These are phyloP conservation scores for Moringa oleifera DNA, from an alignment of 345 rosid genomes.

Conservation along the genomic window DNA sequence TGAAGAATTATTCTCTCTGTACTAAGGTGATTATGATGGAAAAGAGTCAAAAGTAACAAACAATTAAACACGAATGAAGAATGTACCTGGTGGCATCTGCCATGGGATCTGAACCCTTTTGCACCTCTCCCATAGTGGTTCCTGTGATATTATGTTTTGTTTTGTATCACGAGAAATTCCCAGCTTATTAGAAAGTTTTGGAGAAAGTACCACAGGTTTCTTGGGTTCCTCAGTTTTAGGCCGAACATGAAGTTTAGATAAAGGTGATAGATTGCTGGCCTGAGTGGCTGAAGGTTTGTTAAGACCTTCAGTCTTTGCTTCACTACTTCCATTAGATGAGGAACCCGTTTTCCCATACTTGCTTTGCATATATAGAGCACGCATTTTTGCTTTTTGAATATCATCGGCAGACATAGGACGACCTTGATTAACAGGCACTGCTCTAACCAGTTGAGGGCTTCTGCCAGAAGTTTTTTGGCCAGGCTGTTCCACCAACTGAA, in stretches of 20 bases:
- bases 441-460: conserved; percentile 56
- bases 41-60: conserved; percentile 14
- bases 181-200: conserved; percentile 14
- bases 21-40: conserved; percentile 4
- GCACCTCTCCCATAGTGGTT: conserved; percentile 39
- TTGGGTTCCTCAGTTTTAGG: conserved; percentile 45
- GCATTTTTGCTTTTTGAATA: conserved; percentile 96
- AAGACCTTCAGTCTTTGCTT: conserved; percentile 34
- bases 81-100: conserved; percentile 81
- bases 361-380: conserved; percentile 75
- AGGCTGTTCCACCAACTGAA: conserved; percentile 96
- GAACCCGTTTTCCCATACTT: conserved; percentile 57
- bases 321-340: conserved; percentile 38
- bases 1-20: conserved; percentile 15
- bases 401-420: conserved; percentile 99
- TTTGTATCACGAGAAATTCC: conserved; percentile 25
- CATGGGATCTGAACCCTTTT: conserved; percentile 56
- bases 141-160: conserved; percentile 37
- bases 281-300: conserved; percentile 32
- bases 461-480: conserved; percentile 76
- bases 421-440: conserved; percentile 48
- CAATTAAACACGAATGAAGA: conserved; percentile 17
- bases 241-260: conserved; percentile 23
- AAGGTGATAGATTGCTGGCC: conserved; percentile 20
- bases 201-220: conserved; percentile 20